Evolutionary conservation across 176 grass and related monocot species (phyloP), one percentile per base, ranked within the genome.

Genomic region (Neostapfia colusana): DNA sequence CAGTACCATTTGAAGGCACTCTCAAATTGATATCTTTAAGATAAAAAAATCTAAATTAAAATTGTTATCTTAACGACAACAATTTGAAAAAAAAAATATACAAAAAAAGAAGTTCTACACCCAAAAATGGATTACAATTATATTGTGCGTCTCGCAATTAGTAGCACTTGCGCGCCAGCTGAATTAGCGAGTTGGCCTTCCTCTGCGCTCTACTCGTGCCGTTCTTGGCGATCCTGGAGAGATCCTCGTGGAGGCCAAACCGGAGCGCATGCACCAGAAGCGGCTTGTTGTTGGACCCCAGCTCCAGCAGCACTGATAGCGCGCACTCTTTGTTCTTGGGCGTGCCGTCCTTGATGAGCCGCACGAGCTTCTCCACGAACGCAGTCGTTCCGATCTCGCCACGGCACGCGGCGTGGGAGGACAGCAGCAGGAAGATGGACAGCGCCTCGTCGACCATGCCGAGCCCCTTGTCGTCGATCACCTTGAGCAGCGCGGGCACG

Each of bases 261-360:
- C 84, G 75, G 28, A 89, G 62, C 14, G 83, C 89, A 63, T 85
- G 64, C 65, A 83, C 65, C 72, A 84, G 64, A n/a, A 91, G 66
- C 40, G 86, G 83, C 67, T 70, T 42, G 70, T 63, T 84, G 59
- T 89, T 80, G n/a, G 80, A 55, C 3, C 85, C 85, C 63, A 91
- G 70, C 67, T 95, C 88, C n/a, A 91, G 89, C 36, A 95, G 86
- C 36, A 95, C 85, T 2, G 89, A 80, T 16, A 95, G 45, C 64
- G 85, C 86, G 20, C 85, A 95, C 82, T 95, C 92, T 75, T 89
- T 91, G 68, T 84, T 95, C 85, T 95, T 95, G 40, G 80, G 73
- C 40, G 80, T 95, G 20, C 92, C 92, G 35, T 89, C 89, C 77
- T 87, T 89, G 50, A 91, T 85, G 6, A 91, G 79, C 23, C 60